Evolutionary conservation across 495 filamentous ascomycete genomes (phyloP).

Genomic region (Aspergillus sparsus): DNA sequence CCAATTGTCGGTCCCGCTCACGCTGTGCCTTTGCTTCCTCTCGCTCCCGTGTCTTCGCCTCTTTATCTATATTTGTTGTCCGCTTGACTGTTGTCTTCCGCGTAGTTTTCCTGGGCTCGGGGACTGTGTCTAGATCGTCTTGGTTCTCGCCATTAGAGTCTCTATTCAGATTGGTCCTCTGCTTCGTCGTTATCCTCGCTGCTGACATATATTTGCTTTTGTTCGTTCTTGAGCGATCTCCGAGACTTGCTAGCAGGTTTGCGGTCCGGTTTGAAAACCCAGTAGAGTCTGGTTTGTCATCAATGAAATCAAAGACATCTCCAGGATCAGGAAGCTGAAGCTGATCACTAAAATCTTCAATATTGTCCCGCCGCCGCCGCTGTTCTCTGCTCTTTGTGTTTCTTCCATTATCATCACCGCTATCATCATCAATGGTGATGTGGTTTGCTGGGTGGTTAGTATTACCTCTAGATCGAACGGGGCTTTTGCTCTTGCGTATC

Average conservation of each 20-base stretch:
- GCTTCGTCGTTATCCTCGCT: slow-evolving; percentile 12
- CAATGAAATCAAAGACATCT: slow-evolving; percentile 25
- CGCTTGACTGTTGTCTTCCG: slow-evolving; percentile 36
- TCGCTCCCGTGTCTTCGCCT: slow-evolving; percentile 57
- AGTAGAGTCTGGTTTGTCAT: slow-evolving; percentile 11
- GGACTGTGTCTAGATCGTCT: slow-evolving; percentile 31
- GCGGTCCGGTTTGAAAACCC: slow-evolving; percentile 44
- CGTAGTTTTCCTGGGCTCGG: slow-evolving; percentile 23
- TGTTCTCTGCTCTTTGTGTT: not conserved
- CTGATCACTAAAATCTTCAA: slow-evolving; percentile 46
- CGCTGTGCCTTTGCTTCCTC: slow-evolving; percentile 47
- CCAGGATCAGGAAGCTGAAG: slow-evolving; percentile 33
- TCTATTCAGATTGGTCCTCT: slow-evolving; percentile 10
- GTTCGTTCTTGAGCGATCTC: slow-evolving; percentile 9
- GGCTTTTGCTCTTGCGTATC: slow-evolving; percentile 4
- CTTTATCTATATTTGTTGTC: slow-evolving; percentile 43
- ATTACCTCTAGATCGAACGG: slow-evolving; percentile 1
- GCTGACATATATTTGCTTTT: slow-evolving; percentile 2
- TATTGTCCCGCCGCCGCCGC: slow-evolving; percentile 27
- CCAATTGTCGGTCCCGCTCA: slow-evolving; percentile 46
- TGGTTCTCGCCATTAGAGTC: slow-evolving; percentile 3
- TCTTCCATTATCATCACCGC: not conserved
- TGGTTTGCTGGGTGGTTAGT: slow-evolving; percentile 15
- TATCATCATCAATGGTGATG: slow-evolving; percentile 37
- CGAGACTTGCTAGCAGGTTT: slow-evolving; percentile 38